phyloP scores from a whole-genome alignment of 2,329 filamentous ascomycete genomes.

The Myriosclerotinia duriaeana region DNA sequence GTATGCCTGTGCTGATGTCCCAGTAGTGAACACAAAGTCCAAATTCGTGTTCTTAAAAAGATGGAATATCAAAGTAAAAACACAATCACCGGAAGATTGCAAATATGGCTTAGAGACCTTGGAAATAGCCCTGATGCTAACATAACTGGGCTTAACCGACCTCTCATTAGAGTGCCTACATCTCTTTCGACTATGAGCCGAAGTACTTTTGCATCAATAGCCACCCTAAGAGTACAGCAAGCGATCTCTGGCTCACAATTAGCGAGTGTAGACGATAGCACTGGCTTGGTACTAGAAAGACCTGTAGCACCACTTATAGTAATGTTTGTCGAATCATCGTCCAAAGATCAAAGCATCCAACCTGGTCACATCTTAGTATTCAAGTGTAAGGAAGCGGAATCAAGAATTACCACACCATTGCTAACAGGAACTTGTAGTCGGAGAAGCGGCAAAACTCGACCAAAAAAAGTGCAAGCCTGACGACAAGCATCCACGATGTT shows the following conservation, averaged over 20 bases:
- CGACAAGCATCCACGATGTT: conserved; percentile 7
- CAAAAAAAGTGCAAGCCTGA: neutral
- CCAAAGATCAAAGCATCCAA: neutral
- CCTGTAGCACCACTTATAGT: conserved; percentile 13
- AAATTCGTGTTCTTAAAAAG: conserved; percentile 1
- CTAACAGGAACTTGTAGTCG: neutral
- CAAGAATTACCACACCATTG: neutral
- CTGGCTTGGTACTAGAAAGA: neutral
- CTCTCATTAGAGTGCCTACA: neutral
- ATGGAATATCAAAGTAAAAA: neutral
- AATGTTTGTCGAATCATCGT: conserved; percentile 18
- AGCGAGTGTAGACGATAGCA: neutral
- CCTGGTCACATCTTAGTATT: conserved; percentile 15
- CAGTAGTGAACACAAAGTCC: conserved; percentile 8
- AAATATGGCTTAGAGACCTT: conserved; percentile 9
- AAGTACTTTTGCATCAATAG: conserved; percentile 12
- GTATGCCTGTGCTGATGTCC: neutral
- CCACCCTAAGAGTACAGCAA: conserved; percentile 1
- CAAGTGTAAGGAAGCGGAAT: conserved; percentile 5
- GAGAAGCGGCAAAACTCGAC: neutral
- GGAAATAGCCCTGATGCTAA: neutral
- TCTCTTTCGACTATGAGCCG: conserved; percentile 10
- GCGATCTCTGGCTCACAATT: conserved; percentile 1
- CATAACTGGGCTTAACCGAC: neutral
- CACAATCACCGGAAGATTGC: conserved; percentile 3